These are phyloP conservation scores for Kwoniella mangroviensis DNA, from an alignment of 768 basidiomycete genomes.

Conservation along the genomic window DNA sequence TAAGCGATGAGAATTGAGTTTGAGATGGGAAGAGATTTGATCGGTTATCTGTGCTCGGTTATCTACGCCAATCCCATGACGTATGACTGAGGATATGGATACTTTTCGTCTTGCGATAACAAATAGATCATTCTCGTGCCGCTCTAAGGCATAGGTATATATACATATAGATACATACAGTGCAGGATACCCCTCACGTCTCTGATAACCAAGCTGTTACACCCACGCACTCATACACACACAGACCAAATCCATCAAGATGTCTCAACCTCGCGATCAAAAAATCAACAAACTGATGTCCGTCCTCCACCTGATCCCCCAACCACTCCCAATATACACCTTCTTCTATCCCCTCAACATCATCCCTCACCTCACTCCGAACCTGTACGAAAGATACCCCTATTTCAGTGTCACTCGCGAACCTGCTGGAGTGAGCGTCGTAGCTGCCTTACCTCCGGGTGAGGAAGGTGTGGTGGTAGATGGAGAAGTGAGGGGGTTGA, in stretches of 20 bases:
- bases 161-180: background rate
- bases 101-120: too few relatives aligned
- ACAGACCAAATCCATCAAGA: background rate
- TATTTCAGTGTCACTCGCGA: constrained; percentile 22
- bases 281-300: constrained; percentile 19
- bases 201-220: background rate
- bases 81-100: too few relatives aligned
- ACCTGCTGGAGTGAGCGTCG: constrained; percentile 14
- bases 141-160: too few relatives aligned
- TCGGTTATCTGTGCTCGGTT: background rate
- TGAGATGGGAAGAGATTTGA: too few relatives aligned
- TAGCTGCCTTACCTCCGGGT: constrained; percentile 5
- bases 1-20: too few relatives aligned
- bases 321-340: constrained; percentile 12
- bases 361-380: background rate
- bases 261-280: background rate
- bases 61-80: background rate
- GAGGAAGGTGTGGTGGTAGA: constrained; percentile 18
- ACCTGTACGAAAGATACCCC: constrained; percentile 14
- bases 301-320: constrained; percentile 19
- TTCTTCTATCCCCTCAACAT: constrained; percentile 21
- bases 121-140: too few relatives aligned
- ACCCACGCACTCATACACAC: background rate
- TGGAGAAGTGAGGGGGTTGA: constrained; percentile 23
- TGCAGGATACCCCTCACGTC: background rate